These are phyloP conservation scores for Carex myosuroides DNA, from an alignment of 176 grass and related monocot species.

Conservation along the genomic window DNA sequence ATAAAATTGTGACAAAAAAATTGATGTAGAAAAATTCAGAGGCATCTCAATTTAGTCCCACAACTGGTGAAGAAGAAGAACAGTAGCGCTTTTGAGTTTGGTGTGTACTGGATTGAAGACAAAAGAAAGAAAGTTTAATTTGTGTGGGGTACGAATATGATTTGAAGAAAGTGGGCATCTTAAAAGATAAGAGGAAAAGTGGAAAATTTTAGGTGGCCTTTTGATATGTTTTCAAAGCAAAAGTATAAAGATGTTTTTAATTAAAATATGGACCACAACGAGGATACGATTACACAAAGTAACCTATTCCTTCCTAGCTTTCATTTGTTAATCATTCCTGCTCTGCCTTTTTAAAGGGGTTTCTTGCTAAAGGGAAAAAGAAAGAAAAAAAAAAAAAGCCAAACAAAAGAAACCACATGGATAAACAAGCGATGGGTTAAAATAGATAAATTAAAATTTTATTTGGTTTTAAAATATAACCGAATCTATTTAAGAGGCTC, in stretches of 20 bases:
- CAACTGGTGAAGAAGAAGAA: neutral
- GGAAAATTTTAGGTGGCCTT: constrained; percentile 18
- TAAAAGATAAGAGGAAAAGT: constrained; percentile 15
- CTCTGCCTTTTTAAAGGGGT: neutral
- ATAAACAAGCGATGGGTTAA: neutral
- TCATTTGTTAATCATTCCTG: constrained; percentile 12
- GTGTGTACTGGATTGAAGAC: constrained; percentile 14
- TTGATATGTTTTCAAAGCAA: constrained; percentile 29
- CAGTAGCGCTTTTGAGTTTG: neutral
- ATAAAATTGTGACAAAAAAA: neutral
- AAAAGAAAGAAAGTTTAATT: neutral
- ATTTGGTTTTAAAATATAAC: too few relatives aligned
- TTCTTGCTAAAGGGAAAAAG: neutral
- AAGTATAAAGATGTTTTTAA: constrained; percentile 23
- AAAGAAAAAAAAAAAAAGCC: neutral
- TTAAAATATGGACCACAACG: constrained; percentile 16
- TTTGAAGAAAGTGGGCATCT: constrained; percentile 19
- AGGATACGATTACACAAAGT: constrained; percentile 12
- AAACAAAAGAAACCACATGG: constrained; percentile 1
- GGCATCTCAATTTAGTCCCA: neutral
- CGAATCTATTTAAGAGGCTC: too few relatives aligned
- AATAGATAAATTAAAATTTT: too few relatives aligned
- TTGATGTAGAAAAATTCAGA: neutral
- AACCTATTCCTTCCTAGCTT: neutral
- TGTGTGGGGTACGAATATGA: neutral